phyloP scores from a whole-genome alignment of 345 rosid genomes.

The Bruguiera parviflora region DNA sequence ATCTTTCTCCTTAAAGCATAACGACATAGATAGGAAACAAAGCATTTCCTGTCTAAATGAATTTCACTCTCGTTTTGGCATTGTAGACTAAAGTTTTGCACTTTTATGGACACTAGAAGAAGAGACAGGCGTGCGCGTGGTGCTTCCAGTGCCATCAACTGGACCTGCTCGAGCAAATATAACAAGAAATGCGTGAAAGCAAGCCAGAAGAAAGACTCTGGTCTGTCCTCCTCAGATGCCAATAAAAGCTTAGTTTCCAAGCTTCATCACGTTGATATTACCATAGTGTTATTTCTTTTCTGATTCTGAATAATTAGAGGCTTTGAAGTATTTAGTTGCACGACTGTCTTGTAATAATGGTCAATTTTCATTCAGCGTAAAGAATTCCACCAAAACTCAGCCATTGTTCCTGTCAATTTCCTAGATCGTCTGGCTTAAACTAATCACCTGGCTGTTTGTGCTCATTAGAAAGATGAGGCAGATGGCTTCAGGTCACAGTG shows the following conservation, averaged over 20 bases:
- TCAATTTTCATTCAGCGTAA: not conserved
- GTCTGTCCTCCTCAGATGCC: not conserved
- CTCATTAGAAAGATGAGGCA: no score
- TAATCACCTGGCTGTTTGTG: no score
- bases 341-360: not conserved
- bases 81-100: not conserved
- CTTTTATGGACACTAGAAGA: conserved; percentile 4
- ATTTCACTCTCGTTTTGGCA: no score
- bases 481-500: no score
- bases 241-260: conserved; percentile 1
- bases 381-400: not conserved
- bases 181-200: not conserved
- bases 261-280: conserved; percentile 1
- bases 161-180: not conserved
- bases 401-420: not conserved
- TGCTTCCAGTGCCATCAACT: not conserved
- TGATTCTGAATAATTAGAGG: conserved; percentile 11
- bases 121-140: not conserved
- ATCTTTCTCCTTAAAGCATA: no score
- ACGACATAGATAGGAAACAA: no score
- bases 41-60: no score
- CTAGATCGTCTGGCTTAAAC: no score
- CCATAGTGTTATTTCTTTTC: conserved; percentile 13
- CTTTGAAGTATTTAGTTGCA: not conserved
- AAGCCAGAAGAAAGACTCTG: not conserved